Percentiles rank a stretch among this genome's conserved stretches.
These are phyloP conservation scores for Morella rubra DNA, from an alignment of 306 rosid species.

Conservation along the genomic window DNA sequence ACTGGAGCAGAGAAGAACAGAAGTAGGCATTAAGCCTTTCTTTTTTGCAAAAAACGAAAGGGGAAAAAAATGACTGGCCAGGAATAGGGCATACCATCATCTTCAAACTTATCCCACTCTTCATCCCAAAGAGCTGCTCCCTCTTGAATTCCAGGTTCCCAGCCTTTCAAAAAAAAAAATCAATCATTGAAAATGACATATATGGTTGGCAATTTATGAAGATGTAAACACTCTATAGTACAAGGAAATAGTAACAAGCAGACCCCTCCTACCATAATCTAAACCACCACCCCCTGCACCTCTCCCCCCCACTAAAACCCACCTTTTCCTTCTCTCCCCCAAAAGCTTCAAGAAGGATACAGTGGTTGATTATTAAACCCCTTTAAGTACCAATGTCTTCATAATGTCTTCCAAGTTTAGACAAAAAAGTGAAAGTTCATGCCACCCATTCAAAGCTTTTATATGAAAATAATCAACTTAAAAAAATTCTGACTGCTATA, in stretches of 20 bases:
- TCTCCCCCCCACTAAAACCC: not conserved
- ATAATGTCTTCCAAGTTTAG: not conserved
- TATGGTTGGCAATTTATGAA: conserved; percentile 13
- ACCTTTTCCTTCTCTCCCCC: not conserved
- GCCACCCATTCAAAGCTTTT: not conserved
- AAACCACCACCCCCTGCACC: not conserved
- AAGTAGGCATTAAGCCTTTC: not conserved
- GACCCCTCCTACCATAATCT: not conserved
- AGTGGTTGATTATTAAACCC: not conserved
- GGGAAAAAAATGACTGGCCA: not conserved
- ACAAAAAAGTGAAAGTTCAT: not conserved
- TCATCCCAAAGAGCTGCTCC: conserved; percentile 92
- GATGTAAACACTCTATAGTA: not conserved
- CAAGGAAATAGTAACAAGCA: not conserved
- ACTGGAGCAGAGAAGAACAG: not conserved
- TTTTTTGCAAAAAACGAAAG: not conserved
- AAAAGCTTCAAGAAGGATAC: not conserved
- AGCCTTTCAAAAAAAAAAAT: conserved; percentile 44
- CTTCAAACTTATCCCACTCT: conserved; percentile 99
- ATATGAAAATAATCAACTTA: not conserved
- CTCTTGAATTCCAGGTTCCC: conserved; percentile 90
- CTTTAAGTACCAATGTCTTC: not conserved
- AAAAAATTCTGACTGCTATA: not conserved
- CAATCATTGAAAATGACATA: conserved; percentile 30
- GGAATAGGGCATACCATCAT: conserved; percentile 62